Evolutionary conservation across 345 rosid genomes (phyloP).

Genomic region (Turnera subulata): DNA sequence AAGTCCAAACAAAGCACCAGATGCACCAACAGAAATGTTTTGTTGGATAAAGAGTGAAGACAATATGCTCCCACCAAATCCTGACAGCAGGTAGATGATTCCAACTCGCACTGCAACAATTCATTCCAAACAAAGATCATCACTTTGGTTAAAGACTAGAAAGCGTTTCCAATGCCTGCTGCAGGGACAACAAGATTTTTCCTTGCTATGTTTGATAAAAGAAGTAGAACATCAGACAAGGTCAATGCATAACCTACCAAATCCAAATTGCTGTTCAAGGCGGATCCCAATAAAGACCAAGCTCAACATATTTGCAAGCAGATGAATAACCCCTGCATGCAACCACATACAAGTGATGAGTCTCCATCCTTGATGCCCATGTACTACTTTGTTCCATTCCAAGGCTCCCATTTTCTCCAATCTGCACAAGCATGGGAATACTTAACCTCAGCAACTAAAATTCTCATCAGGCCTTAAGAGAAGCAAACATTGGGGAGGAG

Average conservation of each 20-base stretch:
- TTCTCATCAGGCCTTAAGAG: too few relatives aligned
- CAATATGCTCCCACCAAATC: constrained; percentile 79
- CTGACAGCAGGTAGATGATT: constrained; percentile 64
- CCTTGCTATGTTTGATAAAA: not conserved
- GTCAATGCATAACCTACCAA: constrained; percentile 42
- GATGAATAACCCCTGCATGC: constrained; percentile 93
- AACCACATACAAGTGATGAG: constrained; percentile 82
- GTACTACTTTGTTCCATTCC: constrained; percentile 64
- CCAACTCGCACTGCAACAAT: constrained; percentile 70
- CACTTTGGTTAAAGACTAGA: not conserved
- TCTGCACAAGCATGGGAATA: constrained; percentile 29
- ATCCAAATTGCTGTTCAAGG: constrained; percentile 94
- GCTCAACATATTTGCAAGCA: constrained; percentile 83
- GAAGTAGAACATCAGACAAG: not conserved
- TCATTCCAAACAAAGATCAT: not conserved
- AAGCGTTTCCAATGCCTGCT: not conserved
- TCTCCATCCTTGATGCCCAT: constrained; percentile 85
- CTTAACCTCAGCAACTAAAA: too few relatives aligned
- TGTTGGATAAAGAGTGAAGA: constrained; percentile 63
- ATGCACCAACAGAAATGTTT: constrained; percentile 93
- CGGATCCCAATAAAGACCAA: constrained; percentile 81
- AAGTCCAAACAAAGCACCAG: constrained; percentile 98
- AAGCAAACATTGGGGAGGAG: too few relatives aligned
- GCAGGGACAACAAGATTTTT: not conserved
- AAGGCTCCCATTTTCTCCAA: constrained; percentile 87